Evolutionary conservation across 2,329 filamentous ascomycete genomes (phyloP).

Genomic region (Aureobasidium uvarum): DNA sequence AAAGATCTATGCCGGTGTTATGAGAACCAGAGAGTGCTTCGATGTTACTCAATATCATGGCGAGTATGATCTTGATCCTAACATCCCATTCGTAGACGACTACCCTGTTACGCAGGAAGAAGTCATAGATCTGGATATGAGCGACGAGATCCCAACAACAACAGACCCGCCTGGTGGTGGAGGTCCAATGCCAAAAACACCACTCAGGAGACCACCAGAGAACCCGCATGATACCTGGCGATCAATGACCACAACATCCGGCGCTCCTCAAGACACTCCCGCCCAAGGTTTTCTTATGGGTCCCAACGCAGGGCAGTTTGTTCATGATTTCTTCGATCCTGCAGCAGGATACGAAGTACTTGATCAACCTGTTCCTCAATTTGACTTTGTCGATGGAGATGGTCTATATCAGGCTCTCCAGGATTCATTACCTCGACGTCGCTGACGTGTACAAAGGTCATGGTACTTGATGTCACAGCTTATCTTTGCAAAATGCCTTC

Average conservation of each 20-base stretch:
- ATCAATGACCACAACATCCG: background rate
- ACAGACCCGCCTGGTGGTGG: too few relatives aligned
- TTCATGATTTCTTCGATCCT: background rate
- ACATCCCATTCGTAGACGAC: background rate
- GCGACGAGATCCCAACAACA: background rate
- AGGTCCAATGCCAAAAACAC: background rate
- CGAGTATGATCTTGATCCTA: background rate
- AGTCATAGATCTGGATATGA: background rate
- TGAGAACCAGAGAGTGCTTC: background rate
- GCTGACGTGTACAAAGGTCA: background rate
- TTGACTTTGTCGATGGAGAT: background rate
- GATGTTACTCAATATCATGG: background rate
- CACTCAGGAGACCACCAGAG: background rate
- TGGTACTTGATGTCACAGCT: background rate
- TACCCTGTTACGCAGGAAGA: background rate
- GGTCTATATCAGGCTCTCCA: background rate
- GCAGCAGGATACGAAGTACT: background rate
- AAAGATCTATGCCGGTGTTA: background rate
- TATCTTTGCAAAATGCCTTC: too few relatives aligned
- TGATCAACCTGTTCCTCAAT: background rate
- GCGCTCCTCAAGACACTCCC: background rate
- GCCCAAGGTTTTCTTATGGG: background rate
- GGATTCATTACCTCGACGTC: background rate
- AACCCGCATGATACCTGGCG: background rate
- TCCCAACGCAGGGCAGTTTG: background rate